These are phyloP conservation scores for Ilyonectria mors-panacis DNA, from an alignment of 2,329 filamentous ascomycete genomes.

Conservation along the genomic window DNA sequence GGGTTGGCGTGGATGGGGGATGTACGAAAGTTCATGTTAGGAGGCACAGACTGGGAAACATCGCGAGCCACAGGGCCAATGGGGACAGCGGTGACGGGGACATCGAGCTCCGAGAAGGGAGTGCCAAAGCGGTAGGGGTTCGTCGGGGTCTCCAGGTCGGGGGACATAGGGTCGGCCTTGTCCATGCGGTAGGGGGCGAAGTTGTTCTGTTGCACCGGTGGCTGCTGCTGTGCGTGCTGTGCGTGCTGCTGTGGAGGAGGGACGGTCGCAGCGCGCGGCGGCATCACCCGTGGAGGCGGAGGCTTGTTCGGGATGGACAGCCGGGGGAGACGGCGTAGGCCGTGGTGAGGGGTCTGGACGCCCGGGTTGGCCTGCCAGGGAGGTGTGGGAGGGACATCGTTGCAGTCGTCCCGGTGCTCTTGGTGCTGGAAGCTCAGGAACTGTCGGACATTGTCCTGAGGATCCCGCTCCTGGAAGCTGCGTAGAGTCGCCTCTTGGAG, in stretches of 20 bases:
- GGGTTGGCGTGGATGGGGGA: constrained; percentile 52
- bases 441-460: constrained; percentile 93
- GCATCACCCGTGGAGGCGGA: constrained; percentile 46
- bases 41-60: constrained; percentile 90
- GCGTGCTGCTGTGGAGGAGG: constrained; percentile 47
- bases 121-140: constrained; percentile 84
- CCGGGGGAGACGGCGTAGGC: constrained; percentile 73
- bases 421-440: constrained; percentile 84
- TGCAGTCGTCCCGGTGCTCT: constrained; percentile 63
- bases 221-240: constrained; percentile 40
- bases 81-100: constrained; percentile 82
- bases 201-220: constrained; percentile 44
- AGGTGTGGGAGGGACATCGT: constrained; percentile 77
- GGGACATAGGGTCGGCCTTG: constrained; percentile 64
- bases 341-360: constrained; percentile 64
- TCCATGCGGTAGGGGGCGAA: constrained; percentile 69
- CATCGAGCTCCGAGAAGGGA: constrained; percentile 91
- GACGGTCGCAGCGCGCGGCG: constrained; percentile 49
- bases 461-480: constrained; percentile 79
- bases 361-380: constrained; percentile 76
- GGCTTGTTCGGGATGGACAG: constrained; percentile 69
- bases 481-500: constrained; percentile 83
- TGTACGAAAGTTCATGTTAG: constrained; percentile 87
- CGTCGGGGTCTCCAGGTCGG: constrained; percentile 69
- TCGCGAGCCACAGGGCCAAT: constrained; percentile 82